Percentiles rank a stretch among this genome's conserved stretches.
Evolutionary conservation across 192 early-diverging fungal genomes (phyloP).

Genomic region (Backusella psychrophila): DNA sequence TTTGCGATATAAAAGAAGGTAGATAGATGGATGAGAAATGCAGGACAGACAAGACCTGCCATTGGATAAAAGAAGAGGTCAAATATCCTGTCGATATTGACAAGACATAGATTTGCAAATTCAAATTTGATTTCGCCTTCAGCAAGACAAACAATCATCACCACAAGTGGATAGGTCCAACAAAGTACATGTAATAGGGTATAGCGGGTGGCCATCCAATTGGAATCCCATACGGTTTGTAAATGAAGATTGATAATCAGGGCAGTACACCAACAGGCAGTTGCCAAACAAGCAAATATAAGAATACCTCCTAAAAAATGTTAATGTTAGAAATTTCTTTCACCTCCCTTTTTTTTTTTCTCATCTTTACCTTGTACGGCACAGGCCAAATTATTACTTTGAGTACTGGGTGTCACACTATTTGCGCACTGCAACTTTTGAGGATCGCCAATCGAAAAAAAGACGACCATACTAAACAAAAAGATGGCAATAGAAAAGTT

Average conservation of each 20-base stretch:
- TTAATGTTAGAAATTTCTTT: background rate
- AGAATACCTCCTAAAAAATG: slow-evolving; percentile 39
- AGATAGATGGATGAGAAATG: slow-evolving; percentile 46
- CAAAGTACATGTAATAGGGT: slow-evolving; percentile 38
- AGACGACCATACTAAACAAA: slow-evolving; percentile 42
- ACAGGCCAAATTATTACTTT: slow-evolving; percentile 46
- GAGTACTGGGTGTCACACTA: slow-evolving; percentile 36
- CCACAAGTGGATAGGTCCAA: slow-evolving; percentile 42
- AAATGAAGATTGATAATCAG: slow-evolving; percentile 47
- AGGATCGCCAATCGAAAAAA: slow-evolving; percentile 46
- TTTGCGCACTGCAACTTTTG: slow-evolving; percentile 41
- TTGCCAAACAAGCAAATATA: slow-evolving; percentile 44
- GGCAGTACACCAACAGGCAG: slow-evolving; percentile 41
- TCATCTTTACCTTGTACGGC: slow-evolving; percentile 44
- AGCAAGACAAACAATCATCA: slow-evolving; percentile 36
- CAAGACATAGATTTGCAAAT: slow-evolving; percentile 48
- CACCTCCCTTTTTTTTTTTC: background rate
- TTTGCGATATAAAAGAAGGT: slow-evolving; percentile 52
- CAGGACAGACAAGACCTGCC: slow-evolving; percentile 44
- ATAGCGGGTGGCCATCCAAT: slow-evolving; percentile 41
- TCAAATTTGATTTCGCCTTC: slow-evolving; percentile 42
- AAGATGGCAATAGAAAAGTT: slow-evolving; percentile 46
- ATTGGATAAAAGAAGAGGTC: slow-evolving; percentile 52
- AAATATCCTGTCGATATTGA: slow-evolving; percentile 35
- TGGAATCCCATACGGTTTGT: slow-evolving; percentile 54